Percentiles rank a stretch among this genome's conserved stretches.
Conservation (phyloP, 2,329 filamentous ascomycete genomes). For the Aspergillus eucalypticola region DNA sequence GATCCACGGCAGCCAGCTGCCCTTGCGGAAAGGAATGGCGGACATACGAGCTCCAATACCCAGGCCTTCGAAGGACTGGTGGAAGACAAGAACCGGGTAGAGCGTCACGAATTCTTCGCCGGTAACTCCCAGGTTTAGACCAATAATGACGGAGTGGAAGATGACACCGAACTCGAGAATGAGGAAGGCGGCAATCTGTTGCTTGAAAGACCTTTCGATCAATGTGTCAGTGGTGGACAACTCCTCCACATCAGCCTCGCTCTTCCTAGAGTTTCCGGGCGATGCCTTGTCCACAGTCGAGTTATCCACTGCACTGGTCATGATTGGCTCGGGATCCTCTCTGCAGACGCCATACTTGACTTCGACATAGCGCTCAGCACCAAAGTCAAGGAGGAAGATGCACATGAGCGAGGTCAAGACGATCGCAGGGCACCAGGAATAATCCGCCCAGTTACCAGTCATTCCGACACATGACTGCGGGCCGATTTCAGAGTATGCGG, state of each 20-base stretch:
- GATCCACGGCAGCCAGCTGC: constrained; percentile 15
- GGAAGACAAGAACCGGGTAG: constrained; percentile 63
- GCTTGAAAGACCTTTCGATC: constrained; percentile 33
- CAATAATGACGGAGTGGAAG: constrained; percentile 66
- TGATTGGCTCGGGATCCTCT: constrained; percentile 13
- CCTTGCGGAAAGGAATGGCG: constrained; percentile 53
- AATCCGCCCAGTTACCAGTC: constrained; percentile 15
- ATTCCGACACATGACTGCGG: constrained; percentile 17
- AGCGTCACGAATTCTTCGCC: constrained; percentile 59
- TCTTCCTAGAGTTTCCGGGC: not conserved
- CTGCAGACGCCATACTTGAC: constrained; percentile 13
- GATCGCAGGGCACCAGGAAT: constrained; percentile 18
- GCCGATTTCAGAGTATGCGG: constrained; percentile 16
- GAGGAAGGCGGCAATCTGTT: constrained; percentile 44
- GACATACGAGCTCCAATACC: constrained; percentile 63
- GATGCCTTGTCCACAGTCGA: not conserved
- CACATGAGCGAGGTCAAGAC: constrained; percentile 13
- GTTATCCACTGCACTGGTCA: constrained; percentile 11
- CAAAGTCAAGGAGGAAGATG: constrained; percentile 18
- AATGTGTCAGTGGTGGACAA: not conserved
- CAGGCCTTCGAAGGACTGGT: constrained; percentile 64
- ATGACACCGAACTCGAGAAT: constrained; percentile 62
- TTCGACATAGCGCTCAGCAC: constrained; percentile 17
- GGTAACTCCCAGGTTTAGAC: constrained; percentile 61
- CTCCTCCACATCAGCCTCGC: constrained; percentile 3